phyloP scores from a whole-genome alignment of 495 filamentous ascomycete species.

The Rusavskia elegans region DNA sequence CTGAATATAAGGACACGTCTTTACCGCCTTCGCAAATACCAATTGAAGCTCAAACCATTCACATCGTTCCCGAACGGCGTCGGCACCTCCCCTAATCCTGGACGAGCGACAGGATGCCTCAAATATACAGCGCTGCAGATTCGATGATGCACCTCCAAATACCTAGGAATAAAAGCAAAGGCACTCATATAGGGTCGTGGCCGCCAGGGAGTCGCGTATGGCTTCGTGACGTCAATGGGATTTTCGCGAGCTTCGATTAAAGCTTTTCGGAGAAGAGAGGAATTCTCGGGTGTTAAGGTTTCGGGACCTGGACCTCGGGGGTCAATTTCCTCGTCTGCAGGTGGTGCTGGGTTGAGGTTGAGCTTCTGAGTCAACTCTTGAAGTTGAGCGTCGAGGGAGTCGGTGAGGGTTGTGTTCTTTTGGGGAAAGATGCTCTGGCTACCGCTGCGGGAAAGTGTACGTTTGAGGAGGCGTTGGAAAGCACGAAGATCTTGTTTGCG shows the following conservation, averaged over 20 bases:
- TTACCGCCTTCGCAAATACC: slow-evolving; percentile 83
- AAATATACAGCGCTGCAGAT: slow-evolving; percentile 92
- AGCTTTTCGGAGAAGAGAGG: slow-evolving; percentile 26
- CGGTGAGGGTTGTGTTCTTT: slow-evolving; percentile 19
- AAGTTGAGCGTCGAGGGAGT: slow-evolving; percentile 37
- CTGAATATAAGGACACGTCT: background rate
- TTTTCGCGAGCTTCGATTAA: slow-evolving; percentile 49
- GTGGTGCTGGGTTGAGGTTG: slow-evolving; percentile 1
- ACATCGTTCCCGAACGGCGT: slow-evolving; percentile 54
- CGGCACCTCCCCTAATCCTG: slow-evolving; percentile 77
- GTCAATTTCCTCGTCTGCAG: background rate
- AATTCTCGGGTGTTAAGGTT: slow-evolving; percentile 13
- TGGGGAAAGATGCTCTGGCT: slow-evolving; percentile 2
- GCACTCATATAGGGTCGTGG: slow-evolving; percentile 77
- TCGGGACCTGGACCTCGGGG: slow-evolving; percentile 1
- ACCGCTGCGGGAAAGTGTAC: slow-evolving; percentile 32
- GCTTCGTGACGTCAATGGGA: slow-evolving; percentile 57
- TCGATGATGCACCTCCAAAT: slow-evolving; percentile 93
- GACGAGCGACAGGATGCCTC: slow-evolving; percentile 83
- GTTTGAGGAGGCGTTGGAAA: slow-evolving; percentile 37
- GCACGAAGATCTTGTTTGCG: slow-evolving; percentile 45
- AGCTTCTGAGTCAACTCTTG: slow-evolving; percentile 18
- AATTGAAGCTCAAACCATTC: slow-evolving; percentile 70
- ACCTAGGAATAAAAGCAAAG: slow-evolving; percentile 89
- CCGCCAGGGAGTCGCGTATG: slow-evolving; percentile 81